phyloP scores from a whole-genome alignment of 495 filamentous ascomycete genomes.

The Beverwykella pulmonaria region DNA sequence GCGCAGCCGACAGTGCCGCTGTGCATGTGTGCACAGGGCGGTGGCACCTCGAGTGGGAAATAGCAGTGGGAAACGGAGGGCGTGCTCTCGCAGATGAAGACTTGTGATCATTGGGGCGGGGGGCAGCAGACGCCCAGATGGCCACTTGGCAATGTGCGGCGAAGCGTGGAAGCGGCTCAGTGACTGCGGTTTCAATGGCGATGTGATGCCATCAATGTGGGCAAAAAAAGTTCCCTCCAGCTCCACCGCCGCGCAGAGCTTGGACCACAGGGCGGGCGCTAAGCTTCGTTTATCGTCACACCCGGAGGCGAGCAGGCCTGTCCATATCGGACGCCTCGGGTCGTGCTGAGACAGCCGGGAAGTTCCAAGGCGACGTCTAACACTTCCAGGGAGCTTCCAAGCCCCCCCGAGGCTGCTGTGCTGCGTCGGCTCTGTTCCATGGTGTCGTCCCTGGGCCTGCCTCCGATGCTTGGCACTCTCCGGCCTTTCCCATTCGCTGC shows the following conservation, averaged over 20 bases:
- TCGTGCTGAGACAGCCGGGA: background rate
- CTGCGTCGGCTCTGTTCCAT: no score
- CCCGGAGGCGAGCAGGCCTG: background rate
- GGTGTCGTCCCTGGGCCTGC: no score
- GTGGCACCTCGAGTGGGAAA: conserved; percentile 1
- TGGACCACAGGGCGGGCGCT: background rate
- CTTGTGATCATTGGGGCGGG: conserved; percentile 9
- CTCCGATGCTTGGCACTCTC: no score
- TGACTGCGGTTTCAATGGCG: background rate
- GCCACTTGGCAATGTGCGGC: background rate
- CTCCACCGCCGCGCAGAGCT: background rate
- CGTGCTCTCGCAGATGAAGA: background rate
- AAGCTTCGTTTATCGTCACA: background rate
- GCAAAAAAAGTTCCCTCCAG: no score
- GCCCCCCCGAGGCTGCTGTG: no score
- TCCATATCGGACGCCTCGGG: background rate
- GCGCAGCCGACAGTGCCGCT: conserved; percentile 13
- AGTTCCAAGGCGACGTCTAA: background rate
- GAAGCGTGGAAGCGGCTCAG: background rate
- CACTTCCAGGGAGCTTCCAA: background rate
- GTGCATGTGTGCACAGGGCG: background rate
- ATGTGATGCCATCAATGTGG: no score
- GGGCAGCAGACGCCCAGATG: background rate
- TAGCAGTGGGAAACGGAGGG: conserved; percentile 15
- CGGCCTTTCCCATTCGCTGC: background rate